Base-by-base conservation (phyloP, 345 rosid genomes). In the Lepidium africanum region DNA sequence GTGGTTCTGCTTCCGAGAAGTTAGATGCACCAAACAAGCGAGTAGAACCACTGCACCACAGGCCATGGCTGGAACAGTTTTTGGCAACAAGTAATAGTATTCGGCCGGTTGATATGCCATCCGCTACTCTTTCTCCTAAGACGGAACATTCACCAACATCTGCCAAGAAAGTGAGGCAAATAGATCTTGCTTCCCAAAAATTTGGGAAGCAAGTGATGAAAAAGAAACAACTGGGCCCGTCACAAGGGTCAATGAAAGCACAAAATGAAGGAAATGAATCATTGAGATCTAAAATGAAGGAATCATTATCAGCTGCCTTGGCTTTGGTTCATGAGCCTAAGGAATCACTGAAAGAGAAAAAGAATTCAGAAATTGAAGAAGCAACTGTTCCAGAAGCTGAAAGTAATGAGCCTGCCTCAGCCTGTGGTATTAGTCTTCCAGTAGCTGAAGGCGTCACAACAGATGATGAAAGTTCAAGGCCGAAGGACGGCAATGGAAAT, bases 201-300 rank as follows among this genome's bases (percentile, higher is more conserved):
- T 49, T 82, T 37, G 89, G 72, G 25, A 46, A 80, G 63, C 69
- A 70, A 37, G 67, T 70, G 11, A 51, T 48, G 45, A 74, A 67
- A 65, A 94, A 76, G 79, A 80, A 54, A 60, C 91, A 81, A 56
- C 42, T 72, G 38, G 65, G 75, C 51, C 78, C 13, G 37, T 72
- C 73, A 43, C 83, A 72, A 21, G 71, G 76, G 1, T 73, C 84
- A 47, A 48, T 67, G 23, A 86, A 75, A 69, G 67, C 57, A 53
- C 81, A 61, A 39, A 71, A 64, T 6, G 96, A 83, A 74, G 77
- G 85, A 25, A 71, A 75, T 41, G 89, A 78, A 43, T 79, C 93
- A 45, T 86, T 94, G 65, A 89, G 97, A 74, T 85, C 87, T 49
- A 94, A 89, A 81, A 83, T 94, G 85, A 86, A 87, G 83, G 96